Base-by-base conservation (phyloP, 345 rosid species). In the Durio zibethinus region DNA sequence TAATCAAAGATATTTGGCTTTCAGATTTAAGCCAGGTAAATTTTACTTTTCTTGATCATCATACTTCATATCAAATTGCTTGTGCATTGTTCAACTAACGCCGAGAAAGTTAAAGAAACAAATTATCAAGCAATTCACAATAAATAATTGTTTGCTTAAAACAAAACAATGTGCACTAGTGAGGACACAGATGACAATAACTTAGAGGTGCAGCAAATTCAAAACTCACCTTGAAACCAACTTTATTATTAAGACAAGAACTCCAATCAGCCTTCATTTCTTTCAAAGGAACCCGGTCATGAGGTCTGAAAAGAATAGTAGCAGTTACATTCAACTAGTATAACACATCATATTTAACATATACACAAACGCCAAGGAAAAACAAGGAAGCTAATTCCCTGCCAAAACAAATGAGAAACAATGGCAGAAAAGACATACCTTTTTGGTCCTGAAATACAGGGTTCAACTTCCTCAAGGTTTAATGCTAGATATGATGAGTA, bases 231-330 rank as follows among this genome's bases (percentile, higher is more conserved):
- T 96, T 96, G 85, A 96, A 96, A 27, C 99, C 98, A 47, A 89
- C 98, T 91, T 88, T 89, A 80, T 80, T 96, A 69, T 88, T 91
- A 25, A 96, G 92, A 83, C 99, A 93, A 62, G 98, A 91, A 82
- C 88, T 94, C 99, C 99, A 96, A 82, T 96, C 99, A n/a, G 89
- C 89, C 87, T 96, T 96, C 99, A 96, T 96, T 76, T 90, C 94
- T 81, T 83, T 96, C 84, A 96, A 80, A 72, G 94, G 83, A 82
- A 96, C 98, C 64, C 99, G 93, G 78, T 93, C 99, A 75, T 96
- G 99, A 80, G 99, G 99, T 83, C 99, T 96, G 85, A 45, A 72
- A 82, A 72, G 75, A 80, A 76, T 25, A 76, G 73, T 9, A 76
- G 81, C 33, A 20, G 18, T 45, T 10, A 70, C 25, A 27, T 25